Base-by-base conservation (phyloP, 2,329 filamentous ascomycete species). In the Epichloe hybrida region DNA sequence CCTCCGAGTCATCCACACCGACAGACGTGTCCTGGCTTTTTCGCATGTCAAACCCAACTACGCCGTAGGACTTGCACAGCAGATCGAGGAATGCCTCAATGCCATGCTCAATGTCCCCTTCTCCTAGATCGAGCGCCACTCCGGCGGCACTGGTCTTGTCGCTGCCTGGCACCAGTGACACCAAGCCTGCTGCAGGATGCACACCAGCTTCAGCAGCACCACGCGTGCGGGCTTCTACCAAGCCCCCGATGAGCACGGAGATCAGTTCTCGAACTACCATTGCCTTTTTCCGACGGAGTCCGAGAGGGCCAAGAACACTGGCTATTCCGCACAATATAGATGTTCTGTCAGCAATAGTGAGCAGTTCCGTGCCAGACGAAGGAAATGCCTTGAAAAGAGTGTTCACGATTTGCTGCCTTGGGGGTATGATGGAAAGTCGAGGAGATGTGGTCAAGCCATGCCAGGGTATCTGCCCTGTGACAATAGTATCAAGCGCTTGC, bases 121-220 rank as follows among this genome's bases (percentile, higher is more conserved):
- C 80, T 6, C 74, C 75, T 13, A 86, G 69, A 57, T 84, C 80
- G 35, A 84, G 69, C 15, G 52, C 52, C 2, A 73, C 76, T 36
- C 75, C 71, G 7, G 74, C 70, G 9, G 75, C 76, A 52, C 71
- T 74, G 21, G 65, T 66, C 41, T 73, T 73, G 1, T 73, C 72
- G 51, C 69, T 71, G 3, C 70, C 66, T 11, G 77, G 71, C 56
- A 81, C 84, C 34, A 93, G 70, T 12, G 84, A 83, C 27, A 88
- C 83, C 48, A 96, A 71, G 0, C 88, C 90, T 9, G 91, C 88
- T 17, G 91, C 91, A 40, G 93, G 93, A 67, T 97, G 91, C 37
- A 98, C 88, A 3, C 91, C 93, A 61, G 93, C 87, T 62, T 97
- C 93, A n/a, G 93, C 90, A 40, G 93, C 93, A 35, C 91, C 91